Base-by-base conservation (phyloP, 257 asterid genomes). In the Eustoma russellianum region DNA sequence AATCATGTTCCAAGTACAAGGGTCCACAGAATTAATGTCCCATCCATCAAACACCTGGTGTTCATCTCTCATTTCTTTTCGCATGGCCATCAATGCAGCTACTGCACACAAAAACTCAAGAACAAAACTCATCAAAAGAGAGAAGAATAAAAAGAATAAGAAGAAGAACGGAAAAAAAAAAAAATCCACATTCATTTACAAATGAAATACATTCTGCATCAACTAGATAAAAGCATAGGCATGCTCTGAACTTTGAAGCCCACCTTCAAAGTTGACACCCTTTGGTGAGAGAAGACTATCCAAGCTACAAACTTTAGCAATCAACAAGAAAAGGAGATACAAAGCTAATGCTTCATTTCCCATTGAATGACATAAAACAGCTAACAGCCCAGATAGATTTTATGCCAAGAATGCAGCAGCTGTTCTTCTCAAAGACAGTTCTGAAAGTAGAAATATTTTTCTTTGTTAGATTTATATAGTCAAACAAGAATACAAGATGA, bases 1-100 rank as follows among this genome's bases (percentile, higher is more conserved):
- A 68, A 89, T 89, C 95, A 89, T 86, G 77, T 83, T 79, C 97
- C 97, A 89, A 61, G 97, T 89, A 70, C 97, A 89, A 72, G 97
- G 97, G 65, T 89, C 97, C 52, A 89, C 95, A 49, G 95, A 89
- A 68, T 89, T 85, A 45, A 89, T 86, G 75, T 89, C 97, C 97
- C 97, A 89, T 65, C 95, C 97, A 62, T 74, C 97, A 57, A 89
- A 77, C 24, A 79, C 90, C 67, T 68, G 83, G 5, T 77, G 71
- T 50, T 62, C 74, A 71, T 86, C 87, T 50, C 69, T 62, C 94
- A 89, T 73, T 64, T 78, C 83, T 67, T 18, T 81, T 83, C 83
- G 86, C 64, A 89, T 30, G 52, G 90, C 77, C 97, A 89, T 89
- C 64, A 86, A 59, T 65, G 97, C 93, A 56, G 97, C 93, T 63